Conservation (phyloP, 2,329 filamentous ascomycete species). For the Bipolaris gigantea region DNA sequence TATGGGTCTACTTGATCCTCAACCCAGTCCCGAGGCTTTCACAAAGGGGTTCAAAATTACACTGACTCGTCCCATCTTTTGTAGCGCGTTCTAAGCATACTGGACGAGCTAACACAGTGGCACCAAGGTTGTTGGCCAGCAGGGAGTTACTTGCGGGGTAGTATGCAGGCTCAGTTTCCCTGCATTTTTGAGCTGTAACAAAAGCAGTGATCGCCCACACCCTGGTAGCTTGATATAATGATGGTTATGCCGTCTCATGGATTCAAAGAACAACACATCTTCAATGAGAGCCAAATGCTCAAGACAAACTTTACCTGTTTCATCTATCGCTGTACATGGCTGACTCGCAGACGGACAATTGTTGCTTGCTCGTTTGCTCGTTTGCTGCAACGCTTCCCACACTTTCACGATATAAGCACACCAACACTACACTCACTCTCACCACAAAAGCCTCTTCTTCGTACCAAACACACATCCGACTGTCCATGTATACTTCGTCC, state of each 20-base stretch:
- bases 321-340: constrained; percentile 12
- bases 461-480: background rate
- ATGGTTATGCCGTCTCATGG: background rate
- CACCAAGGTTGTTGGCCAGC: constrained; percentile 3
- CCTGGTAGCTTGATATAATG: background rate
- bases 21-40: background rate
- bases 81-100: background rate
- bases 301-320: background rate
- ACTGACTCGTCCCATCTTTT: background rate
- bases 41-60: too few species aligned
- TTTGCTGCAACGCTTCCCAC: background rate
- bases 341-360: constrained; percentile 5
- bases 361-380: background rate
- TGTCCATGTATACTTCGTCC: constrained; percentile 2
- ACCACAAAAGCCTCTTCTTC: background rate
- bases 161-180: background rate
- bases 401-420: background rate
- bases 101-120: background rate
- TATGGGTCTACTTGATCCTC: background rate
- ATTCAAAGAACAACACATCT: background rate
- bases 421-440: background rate
- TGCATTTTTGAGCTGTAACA: background rate
- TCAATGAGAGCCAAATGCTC: background rate
- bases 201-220: background rate
- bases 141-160: background rate